A percentile compares a stretch with the other conserved stretches of the same genome.
Evolutionary conservation across 2,329 filamentous ascomycete species (phyloP).

Genomic region (Bipolaris zeicola): DNA sequence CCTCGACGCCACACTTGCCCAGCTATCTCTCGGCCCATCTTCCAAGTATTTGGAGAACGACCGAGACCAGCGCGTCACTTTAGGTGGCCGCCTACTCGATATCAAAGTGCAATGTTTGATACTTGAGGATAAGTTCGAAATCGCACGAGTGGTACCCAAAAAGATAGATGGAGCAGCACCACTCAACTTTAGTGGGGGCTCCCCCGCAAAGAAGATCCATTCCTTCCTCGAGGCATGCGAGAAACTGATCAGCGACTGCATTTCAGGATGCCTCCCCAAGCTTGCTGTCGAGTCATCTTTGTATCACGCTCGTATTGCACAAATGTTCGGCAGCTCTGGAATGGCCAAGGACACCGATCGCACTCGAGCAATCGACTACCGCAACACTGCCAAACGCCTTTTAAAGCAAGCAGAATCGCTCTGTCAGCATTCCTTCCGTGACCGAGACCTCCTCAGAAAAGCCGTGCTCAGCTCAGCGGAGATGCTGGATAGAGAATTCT

Average conservation of each 20-base stretch:
- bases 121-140: conserved; percentile 39
- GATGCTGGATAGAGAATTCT: conserved; percentile 45
- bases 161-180: neutral
- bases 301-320: conserved; percentile 40
- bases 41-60: conserved; percentile 22
- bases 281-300: conserved; percentile 47
- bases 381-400: conserved; percentile 28
- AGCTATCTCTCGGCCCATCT: conserved; percentile 22
- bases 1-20: conserved; percentile 24
- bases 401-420: conserved; percentile 39
- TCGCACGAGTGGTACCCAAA: conserved; percentile 15
- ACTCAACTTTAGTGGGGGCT: conserved; percentile 20
- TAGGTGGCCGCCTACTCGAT: conserved; percentile 34
- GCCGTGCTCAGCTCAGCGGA: conserved; percentile 36
- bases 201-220: conserved; percentile 8
- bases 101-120: conserved; percentile 37
- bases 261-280: conserved; percentile 43
- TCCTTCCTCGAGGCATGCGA: conserved; percentile 37
- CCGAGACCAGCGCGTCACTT: conserved; percentile 39
- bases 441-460: conserved; percentile 26
- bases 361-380: conserved; percentile 17
- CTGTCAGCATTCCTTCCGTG: conserved; percentile 43
- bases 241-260: conserved; percentile 39
- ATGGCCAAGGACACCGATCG: conserved; percentile 7
- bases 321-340: conserved; percentile 29